Evolutionary conservation across 2,329 filamentous ascomycete species (phyloP), one percentile per base, ranked within the genome.

Genomic region (Hymenoscyphus repandus): DNA sequence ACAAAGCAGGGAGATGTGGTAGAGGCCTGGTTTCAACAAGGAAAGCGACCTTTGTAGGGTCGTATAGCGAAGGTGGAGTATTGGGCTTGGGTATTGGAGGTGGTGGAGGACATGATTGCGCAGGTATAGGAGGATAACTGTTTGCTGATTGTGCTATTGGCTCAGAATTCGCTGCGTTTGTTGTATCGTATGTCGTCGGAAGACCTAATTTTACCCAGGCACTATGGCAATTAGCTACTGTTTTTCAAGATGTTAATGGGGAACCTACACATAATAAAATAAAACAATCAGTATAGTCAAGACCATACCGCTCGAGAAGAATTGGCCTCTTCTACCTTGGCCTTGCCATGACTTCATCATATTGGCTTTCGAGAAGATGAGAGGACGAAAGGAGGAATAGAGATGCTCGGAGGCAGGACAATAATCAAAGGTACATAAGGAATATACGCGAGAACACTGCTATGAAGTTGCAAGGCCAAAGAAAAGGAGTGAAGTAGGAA

Each of bases 41-140:
- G 17, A 80, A 70, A n/a, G 76, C 78, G 41, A 80, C 68, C 59
- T 80, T 79, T 55, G 69, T 73, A 45, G 69, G 66, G 60, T 79
- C 77, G 66, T 57, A 62, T 36, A 48, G 55, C 13, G 57, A 57
- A 4, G 48, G 47, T n/a, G 55, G 51, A 18, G 49, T 6, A 13
- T 41, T 32, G 3, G 34, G 37, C 20, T 42, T 38, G 27, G 38
- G 31, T 2, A 15, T 18, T 3, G 48, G 40, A 17, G 47, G 31
- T 27, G 22, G 22, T 27, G 22, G 22, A 18, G 44, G 45, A 15
- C 34, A 41, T 44, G 34, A 15, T 22, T 31, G 37, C 12, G 49
- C 32, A 10, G 48, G 27, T 38, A 50, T n/a, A 36, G 49, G 45
- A 31, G 46, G 18, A n/a, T 18, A 15, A 34, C 7, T 27, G 22